Conservation (phyloP, 257 asterid species). For the Solanum peruvianum region DNA sequence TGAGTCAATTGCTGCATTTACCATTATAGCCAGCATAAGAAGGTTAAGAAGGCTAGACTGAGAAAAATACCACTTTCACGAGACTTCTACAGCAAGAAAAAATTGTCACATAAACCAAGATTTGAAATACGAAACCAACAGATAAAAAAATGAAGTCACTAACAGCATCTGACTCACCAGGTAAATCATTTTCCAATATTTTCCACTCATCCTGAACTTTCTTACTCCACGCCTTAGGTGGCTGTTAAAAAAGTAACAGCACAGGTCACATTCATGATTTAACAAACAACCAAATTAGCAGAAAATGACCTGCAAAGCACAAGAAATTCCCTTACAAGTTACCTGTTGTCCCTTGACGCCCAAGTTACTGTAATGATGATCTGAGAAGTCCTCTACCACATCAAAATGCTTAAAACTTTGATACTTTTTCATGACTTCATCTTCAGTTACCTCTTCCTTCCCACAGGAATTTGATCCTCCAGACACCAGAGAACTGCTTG, state of each 20-base stretch:
- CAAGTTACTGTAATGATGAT: slow-evolving; percentile 30
- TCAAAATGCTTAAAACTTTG: slow-evolving; percentile 31
- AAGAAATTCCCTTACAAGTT: not conserved
- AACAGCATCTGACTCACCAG: slow-evolving; percentile 22
- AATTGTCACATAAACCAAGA: not conserved
- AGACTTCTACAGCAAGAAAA: not conserved
- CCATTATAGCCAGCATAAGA: not conserved
- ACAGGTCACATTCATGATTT: not conserved
- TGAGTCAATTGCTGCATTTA: not conserved
- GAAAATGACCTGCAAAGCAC: not conserved
- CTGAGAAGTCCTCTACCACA: slow-evolving; percentile 33
- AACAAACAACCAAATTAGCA: not conserved
- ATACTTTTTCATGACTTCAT: slow-evolving; percentile 18
- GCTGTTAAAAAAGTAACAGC: slow-evolving; percentile 18
- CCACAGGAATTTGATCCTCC: slow-evolving; percentile 17
- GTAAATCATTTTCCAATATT: slow-evolving; percentile 44
- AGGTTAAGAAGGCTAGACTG: not conserved
- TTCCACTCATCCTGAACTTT: slow-evolving; percentile 53
- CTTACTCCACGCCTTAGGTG: slow-evolving; percentile 39
- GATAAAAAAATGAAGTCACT: not conserved
- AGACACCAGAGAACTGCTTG: slow-evolving; percentile 18
- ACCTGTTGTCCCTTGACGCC: slow-evolving; percentile 37
- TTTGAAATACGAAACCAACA: not conserved
- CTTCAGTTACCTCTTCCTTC: slow-evolving; percentile 17
- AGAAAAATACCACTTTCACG: not conserved